Base-by-base conservation (phyloP, 2,329 filamentous ascomycete species). In the Helotiales sp. region DNA sequence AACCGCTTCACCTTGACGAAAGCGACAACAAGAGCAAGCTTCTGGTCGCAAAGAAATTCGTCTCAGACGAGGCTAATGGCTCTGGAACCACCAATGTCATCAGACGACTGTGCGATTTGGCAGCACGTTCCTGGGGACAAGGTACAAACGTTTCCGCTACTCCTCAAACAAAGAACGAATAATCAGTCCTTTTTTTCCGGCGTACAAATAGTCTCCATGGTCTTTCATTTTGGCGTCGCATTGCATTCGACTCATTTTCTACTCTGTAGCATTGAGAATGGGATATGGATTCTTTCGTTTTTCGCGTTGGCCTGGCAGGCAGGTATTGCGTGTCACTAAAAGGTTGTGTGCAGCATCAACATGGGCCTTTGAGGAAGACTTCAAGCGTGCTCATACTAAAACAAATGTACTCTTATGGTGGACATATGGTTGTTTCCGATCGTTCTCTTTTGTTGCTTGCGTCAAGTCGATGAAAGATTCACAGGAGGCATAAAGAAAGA, bases 71-170 rank as follows among this genome's bases (percentile, higher is more conserved):
- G 69, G 80, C 85, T 8, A 78, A 80, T 54, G 81, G 82, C 12
- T 84, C 85, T n/a, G 87, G 86, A n/a, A 89, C 87, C 1, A 90
- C 85, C 1, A 89, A 90, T 61, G 85, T 90, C 48, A 83, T 89
- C 53, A 84, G 88, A 60, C 81, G 86, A n/a, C 77, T 91, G 55
- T 84, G 86, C 64, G 85, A 88, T 59, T 81, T 91, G 70, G 86
- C 86, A 3, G 77, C 81, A 25, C 78, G 84, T 60, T 67, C 70
- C 36, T 72, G 70, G 70, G 54, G 52, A 29, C 29, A 51, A 33
- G n/a, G 56, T 50, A 29, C 34, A 58, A 29, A 36, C 64, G 46
- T n/a, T n/a, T n/a, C n/a, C n/a, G 38, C 57, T 50, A 36, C 55
- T 31, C 34, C 58, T n/a, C 33, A 55, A 29, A 38, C 52, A 25